These are phyloP conservation scores for Rhododendron ovatum DNA, from an alignment of 148 eudicot species.

Conservation along the genomic window DNA sequence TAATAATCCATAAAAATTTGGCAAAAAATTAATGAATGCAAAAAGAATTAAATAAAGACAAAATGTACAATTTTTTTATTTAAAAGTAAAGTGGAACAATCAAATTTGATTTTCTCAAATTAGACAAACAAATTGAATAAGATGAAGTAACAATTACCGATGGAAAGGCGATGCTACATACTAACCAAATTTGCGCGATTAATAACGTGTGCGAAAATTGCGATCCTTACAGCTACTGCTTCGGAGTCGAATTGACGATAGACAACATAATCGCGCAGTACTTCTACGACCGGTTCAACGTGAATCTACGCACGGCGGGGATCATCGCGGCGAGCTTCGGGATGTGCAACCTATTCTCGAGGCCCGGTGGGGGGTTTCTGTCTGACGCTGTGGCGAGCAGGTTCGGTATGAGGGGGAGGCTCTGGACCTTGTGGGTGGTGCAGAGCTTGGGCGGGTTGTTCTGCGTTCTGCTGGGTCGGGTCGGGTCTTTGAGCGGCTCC, in stretches of 20 bases:
- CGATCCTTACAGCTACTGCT: slow-evolving; percentile 57
- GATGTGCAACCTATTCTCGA: slow-evolving; percentile 56
- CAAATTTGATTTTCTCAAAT: too few species aligned
- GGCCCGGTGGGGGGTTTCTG: slow-evolving; percentile 67
- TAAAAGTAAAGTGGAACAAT: too few species aligned
- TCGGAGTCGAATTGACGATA: slow-evolving; percentile 75
- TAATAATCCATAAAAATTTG: too few species aligned
- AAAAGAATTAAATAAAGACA: too few species aligned
- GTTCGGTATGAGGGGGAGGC: slow-evolving; percentile 80
- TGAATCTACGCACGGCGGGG: slow-evolving; percentile 62
- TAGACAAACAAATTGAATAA: too few species aligned
- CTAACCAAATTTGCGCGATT: neutral
- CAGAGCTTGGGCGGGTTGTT: slow-evolving; percentile 58
- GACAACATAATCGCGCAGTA: slow-evolving; percentile 86
- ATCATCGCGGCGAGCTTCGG: slow-evolving; percentile 78
- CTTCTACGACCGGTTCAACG: slow-evolving; percentile 57
- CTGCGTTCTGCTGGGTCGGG: slow-evolving; percentile 50
- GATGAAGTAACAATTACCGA: neutral
- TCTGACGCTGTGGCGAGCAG: slow-evolving; percentile 53
- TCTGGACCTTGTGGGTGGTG: slow-evolving; percentile 65
- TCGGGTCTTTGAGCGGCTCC: slow-evolving; percentile 43
- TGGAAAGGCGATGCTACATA: too few species aligned
- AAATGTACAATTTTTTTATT: too few species aligned
- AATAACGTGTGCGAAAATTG: neutral
- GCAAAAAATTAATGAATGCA: too few species aligned